These are phyloP conservation scores for Thelonectria blattea DNA, from an alignment of 2,329 filamentous ascomycete species.

Conservation along the genomic window DNA sequence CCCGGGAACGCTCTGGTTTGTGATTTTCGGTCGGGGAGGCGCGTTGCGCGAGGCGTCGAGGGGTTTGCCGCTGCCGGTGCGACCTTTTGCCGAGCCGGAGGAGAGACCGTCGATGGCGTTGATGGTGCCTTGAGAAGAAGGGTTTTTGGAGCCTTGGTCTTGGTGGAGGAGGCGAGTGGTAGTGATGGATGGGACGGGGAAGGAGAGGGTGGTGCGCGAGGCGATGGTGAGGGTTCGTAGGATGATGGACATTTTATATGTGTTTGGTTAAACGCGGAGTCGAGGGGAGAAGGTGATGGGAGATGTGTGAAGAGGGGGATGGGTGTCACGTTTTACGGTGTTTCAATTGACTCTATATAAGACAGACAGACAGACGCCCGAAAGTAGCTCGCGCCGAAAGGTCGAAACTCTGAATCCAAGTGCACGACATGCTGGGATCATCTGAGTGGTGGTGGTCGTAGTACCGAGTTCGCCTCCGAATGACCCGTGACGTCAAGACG, in stretches of 20 bases:
- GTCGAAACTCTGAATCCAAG: not conserved
- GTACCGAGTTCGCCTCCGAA: constrained; percentile 1
- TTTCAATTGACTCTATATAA: not conserved
- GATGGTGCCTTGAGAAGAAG: constrained; percentile 3
- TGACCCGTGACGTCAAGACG: constrained; percentile 27
- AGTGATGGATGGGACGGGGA: no score
- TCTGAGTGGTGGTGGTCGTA: not conserved
- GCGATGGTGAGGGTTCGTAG: constrained; percentile 13
- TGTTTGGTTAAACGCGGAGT: no score
- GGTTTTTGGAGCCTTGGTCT: constrained; percentile 9
- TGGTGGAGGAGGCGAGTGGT: constrained; percentile 17
- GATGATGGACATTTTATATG: constrained; percentile 6
- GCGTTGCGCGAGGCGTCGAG: constrained; percentile 43
- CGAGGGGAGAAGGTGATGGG: no score
- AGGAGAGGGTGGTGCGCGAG: constrained; percentile 17
- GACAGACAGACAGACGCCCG: no score
- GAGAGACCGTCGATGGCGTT: constrained; percentile 37
- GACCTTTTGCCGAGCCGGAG: constrained; percentile 41
- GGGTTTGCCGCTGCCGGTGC: constrained; percentile 47
- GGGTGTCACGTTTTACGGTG: not conserved
- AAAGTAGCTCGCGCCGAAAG: no score
- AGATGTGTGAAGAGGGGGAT: not conserved
- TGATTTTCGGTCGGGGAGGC: constrained; percentile 57
- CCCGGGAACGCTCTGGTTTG: constrained; percentile 53
- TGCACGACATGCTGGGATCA: not conserved